Evolutionary conservation across 1,284 basidiomycete species (phyloP).

Genomic region (Moesziomyces sp.): DNA sequence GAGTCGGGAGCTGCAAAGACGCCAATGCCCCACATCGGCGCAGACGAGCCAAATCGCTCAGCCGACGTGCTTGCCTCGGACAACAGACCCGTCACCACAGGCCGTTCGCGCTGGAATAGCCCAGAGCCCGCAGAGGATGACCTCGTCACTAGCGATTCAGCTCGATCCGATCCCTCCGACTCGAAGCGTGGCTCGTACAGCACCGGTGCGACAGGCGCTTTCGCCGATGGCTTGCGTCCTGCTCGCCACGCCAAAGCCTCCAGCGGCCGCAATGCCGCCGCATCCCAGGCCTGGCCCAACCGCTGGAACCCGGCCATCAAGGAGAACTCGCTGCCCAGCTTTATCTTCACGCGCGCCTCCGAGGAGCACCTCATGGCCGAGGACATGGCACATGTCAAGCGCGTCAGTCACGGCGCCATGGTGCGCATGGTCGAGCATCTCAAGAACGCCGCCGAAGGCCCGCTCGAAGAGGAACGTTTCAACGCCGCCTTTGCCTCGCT

Average conservation of each 20-base stretch:
- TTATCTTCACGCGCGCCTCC: slow-evolving; percentile 13
- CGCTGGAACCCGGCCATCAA: slow-evolving; percentile 23
- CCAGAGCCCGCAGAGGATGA: slow-evolving; percentile 17
- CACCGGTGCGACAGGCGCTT: not conserved
- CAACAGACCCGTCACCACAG: not conserved
- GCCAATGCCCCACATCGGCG: not conserved
- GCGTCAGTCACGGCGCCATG: slow-evolving; percentile 10
- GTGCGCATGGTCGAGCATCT: slow-evolving; percentile 19
- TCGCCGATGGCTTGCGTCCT: not conserved
- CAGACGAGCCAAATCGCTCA: not conserved
- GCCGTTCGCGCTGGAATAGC: slow-evolving; percentile 26
- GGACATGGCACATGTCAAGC: slow-evolving; percentile 20
- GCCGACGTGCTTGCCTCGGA: not conserved
- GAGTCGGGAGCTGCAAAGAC: not conserved
- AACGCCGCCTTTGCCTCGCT: slow-evolving; percentile 17
- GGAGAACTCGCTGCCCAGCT: slow-evolving; percentile 12
- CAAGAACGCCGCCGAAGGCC: slow-evolving; percentile 5
- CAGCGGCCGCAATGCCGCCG: slow-evolving; percentile 1
- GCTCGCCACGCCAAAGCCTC: not conserved
- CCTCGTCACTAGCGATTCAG: slow-evolving; percentile 2
- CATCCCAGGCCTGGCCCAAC: slow-evolving; percentile 18
- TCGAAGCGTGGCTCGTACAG: not conserved
- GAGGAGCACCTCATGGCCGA: slow-evolving; percentile 27
- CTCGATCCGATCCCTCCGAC: slow-evolving; percentile 5
- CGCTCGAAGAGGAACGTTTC: slow-evolving; percentile 14